Base-by-base conservation (phyloP, 208 protist species). In the Acanthamoeba healyi region DNA sequence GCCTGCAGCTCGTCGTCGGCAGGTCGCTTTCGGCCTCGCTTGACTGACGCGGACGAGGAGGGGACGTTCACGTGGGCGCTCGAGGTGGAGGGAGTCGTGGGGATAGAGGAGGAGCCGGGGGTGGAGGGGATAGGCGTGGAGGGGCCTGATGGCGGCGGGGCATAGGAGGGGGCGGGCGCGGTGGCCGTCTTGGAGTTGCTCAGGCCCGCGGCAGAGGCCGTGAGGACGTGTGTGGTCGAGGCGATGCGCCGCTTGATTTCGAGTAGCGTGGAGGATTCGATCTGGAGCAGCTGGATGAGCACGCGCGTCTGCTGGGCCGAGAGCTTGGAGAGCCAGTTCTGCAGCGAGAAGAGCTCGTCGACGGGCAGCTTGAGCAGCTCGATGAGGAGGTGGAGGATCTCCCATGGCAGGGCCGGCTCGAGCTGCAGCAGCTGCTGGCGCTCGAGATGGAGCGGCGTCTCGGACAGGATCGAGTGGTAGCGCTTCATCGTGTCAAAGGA, bases 311-410 rank as follows among this genome's bases (percentile, higher is more conserved):
- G 82, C 42, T 95, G 95, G 24, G 90, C 56, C 0, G 95, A 94
- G 2, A 96, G 56, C 19, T 74, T 81, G 12, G 40, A 51, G 29
- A 96, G 91, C 95, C 95, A 96, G n/a, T 34, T 24, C 19, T 95
- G 67, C 38, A 96, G 95, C 2, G 74, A 61, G 9, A 82, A 79
- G 6, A 96, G 63, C 72, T 96, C 95, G 14, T 88, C n/a, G 15
- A 94, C 22, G 0, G 95, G 94, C 36, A 96, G 56, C 24, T 92
- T 94, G 9, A 96, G 58, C 34, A 95, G 87, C 63, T 94, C 95
- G 29, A 94, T 93, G 6, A 95, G 82, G 22, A 96, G 93, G 58
- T 95, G 94, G 2, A 96, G 56, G 1, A 96, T 95, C 38, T 96
- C 95, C 34, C 92, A 94, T 4, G 94, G 94, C 29, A 96, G 65